These are phyloP conservation scores for Megacollybia marginata DNA, from an alignment of 768 basidiomycete species.

Conservation along the genomic window DNA sequence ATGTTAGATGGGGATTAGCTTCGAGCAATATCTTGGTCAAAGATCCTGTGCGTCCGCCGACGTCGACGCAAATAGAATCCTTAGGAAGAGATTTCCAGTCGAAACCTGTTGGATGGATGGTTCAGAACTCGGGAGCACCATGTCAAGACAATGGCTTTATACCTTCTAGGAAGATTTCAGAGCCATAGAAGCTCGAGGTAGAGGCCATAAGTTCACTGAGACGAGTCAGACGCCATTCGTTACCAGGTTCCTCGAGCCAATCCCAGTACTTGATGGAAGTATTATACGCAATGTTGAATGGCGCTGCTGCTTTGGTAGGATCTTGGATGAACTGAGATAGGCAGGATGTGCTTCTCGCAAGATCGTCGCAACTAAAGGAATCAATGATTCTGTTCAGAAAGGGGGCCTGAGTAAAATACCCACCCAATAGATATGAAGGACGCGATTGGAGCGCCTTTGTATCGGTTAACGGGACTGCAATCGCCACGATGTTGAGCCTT, in stretches of 20 bases:
- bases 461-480: neutral
- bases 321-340: neutral
- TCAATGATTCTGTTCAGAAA: neutral
- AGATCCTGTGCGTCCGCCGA: constrained; percentile 4
- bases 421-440: neutral
- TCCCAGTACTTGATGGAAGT: constrained; percentile 6
- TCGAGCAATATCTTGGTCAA: neutral
- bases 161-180: constrained; percentile 1
- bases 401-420: neutral
- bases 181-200: neutral
- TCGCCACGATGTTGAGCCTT: neutral
- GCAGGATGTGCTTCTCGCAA: neutral
- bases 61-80: constrained; percentile 2
- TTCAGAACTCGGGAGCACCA: neutral
- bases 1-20: constrained; percentile 4
- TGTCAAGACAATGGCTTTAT: neutral
- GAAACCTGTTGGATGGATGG: neutral
- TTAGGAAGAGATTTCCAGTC: neutral
- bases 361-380: constrained; percentile 2
- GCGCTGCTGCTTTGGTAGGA: neutral
- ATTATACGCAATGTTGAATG: constrained; percentile 2
- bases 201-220: constrained; percentile 3
- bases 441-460: neutral
- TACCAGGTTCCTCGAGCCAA: constrained; percentile 10
- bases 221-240: constrained; percentile 4